phyloP scores from a whole-genome alignment of 2,329 filamentous ascomycete genomes.

The Cercospora sp. region DNA sequence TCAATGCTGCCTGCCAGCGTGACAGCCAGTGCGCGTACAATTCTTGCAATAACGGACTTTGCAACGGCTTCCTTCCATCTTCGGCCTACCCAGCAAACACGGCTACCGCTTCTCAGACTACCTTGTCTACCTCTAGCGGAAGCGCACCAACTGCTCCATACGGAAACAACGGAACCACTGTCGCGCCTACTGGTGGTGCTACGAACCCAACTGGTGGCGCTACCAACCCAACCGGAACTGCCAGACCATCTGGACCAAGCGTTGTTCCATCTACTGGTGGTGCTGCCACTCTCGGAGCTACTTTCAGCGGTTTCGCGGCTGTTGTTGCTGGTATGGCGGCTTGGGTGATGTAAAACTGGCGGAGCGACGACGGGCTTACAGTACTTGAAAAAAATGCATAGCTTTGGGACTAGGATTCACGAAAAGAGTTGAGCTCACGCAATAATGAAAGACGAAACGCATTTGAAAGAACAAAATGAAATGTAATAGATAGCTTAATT shows the following conservation, averaged over 20 bases:
- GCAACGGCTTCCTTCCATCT: conserved; percentile 28
- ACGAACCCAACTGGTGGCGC: background rate
- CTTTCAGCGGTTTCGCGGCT: conserved; percentile 15
- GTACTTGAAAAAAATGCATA: conserved; percentile 1
- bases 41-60: conserved; percentile 32
- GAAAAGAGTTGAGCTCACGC: background rate
- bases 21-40: conserved; percentile 33
- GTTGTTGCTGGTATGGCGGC: conserved; percentile 16
- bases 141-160: background rate
- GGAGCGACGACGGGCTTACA: background rate
- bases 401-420: background rate
- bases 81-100: conserved; percentile 8
- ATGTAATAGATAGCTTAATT: background rate
- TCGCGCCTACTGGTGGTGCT: background rate
- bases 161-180: background rate
- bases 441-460: background rate
- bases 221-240: background rate
- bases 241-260: background rate
- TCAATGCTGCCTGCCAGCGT: conserved; percentile 29
- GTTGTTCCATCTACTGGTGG: conserved; percentile 15
- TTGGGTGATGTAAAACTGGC: conserved; percentile 10
- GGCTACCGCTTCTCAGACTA: background rate
- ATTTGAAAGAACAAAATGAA: background rate
- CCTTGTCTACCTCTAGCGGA: background rate
- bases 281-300: conserved; percentile 7